Evolutionary conservation across 352 stramenopile species (phyloP).

Genomic region (Halophytophthora batemanensis): DNA sequence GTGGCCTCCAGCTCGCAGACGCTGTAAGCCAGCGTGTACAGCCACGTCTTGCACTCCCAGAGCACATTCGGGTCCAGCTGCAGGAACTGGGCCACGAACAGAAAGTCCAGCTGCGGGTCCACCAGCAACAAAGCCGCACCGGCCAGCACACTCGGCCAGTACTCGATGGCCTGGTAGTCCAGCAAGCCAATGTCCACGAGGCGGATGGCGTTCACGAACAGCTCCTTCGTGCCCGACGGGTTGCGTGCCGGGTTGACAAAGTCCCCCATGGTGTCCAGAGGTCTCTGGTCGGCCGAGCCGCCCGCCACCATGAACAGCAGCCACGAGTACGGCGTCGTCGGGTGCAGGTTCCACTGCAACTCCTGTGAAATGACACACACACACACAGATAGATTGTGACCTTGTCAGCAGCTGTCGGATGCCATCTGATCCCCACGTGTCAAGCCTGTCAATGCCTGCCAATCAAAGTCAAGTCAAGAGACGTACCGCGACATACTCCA

Average conservation of each 20-base stretch:
- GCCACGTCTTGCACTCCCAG: conserved; percentile 82
- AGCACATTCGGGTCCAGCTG: conserved; percentile 73
- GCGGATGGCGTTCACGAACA: conserved; percentile 65
- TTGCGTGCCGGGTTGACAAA: conserved; percentile 64
- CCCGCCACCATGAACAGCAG: conserved; percentile 74
- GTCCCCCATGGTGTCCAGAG: conserved; percentile 68
- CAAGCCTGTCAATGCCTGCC: neutral
- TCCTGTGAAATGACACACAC: conserved; percentile 36
- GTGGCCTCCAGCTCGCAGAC: conserved; percentile 45
- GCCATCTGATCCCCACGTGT: neutral
- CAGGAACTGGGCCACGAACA: conserved; percentile 81
- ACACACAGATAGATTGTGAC: neutral
- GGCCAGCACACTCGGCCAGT: conserved; percentile 72
- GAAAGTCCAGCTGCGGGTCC: conserved; percentile 61
- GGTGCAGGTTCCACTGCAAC: conserved; percentile 81
- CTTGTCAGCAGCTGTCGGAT: conserved; percentile 11
- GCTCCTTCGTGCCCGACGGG: conserved; percentile 63
- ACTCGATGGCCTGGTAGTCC: conserved; percentile 75
- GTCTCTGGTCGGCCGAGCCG: conserved; percentile 55
- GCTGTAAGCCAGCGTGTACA: conserved; percentile 53
- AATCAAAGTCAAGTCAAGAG: neutral
- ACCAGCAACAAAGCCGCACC: conserved; percentile 68
- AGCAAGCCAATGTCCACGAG: conserved; percentile 74
- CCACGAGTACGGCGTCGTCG: conserved; percentile 70
- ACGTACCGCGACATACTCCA: conserved; percentile 60